Evolutionary conservation across 768 basidiomycete genomes (phyloP).

Genomic region (Chalciporus chontae): DNA sequence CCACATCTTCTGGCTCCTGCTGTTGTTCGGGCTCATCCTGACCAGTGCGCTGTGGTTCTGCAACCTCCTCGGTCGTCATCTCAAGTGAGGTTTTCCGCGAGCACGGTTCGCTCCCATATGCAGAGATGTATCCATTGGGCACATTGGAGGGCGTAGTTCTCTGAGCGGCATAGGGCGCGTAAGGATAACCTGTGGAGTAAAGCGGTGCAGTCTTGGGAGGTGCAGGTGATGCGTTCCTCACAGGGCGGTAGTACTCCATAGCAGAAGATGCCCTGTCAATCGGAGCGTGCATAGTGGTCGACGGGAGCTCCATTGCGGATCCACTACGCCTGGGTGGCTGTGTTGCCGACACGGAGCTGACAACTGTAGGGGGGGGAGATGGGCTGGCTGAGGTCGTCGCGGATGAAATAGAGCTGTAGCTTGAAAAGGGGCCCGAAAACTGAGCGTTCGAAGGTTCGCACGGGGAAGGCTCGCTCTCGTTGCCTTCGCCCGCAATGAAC

Average conservation of each 20-base stretch:
- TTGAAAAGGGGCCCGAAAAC: slow-evolving; percentile 81
- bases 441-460: slow-evolving; percentile 33
- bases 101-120: slow-evolving; percentile 31
- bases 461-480: slow-evolving; percentile 40
- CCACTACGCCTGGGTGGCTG: slow-evolving; percentile 57
- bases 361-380: slow-evolving; percentile 63
- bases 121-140: slow-evolving; percentile 36
- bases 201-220: slow-evolving; percentile 56
- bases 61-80: slow-evolving; percentile 27
- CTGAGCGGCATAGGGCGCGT: slow-evolving; percentile 29
- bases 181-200: slow-evolving; percentile 30
- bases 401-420: slow-evolving; percentile 90
- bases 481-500: slow-evolving; percentile 91
- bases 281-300: slow-evolving; percentile 44
- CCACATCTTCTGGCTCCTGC: slow-evolving; percentile 11
- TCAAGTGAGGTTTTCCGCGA: slow-evolving; percentile 30
- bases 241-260: slow-evolving; percentile 61
- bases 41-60: slow-evolving; percentile 6
- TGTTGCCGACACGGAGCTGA: slow-evolving; percentile 35
- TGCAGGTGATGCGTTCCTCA: slow-evolving; percentile 48
- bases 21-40: slow-evolving; percentile 3
- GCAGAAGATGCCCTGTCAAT: slow-evolving; percentile 77
- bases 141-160: slow-evolving; percentile 32
- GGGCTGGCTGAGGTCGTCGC: slow-evolving; percentile 69
- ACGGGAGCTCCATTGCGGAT: slow-evolving; percentile 62